Conservation (phyloP, 768 basidiomycete genomes). For the Tricholoma hemisulphureum region DNA sequence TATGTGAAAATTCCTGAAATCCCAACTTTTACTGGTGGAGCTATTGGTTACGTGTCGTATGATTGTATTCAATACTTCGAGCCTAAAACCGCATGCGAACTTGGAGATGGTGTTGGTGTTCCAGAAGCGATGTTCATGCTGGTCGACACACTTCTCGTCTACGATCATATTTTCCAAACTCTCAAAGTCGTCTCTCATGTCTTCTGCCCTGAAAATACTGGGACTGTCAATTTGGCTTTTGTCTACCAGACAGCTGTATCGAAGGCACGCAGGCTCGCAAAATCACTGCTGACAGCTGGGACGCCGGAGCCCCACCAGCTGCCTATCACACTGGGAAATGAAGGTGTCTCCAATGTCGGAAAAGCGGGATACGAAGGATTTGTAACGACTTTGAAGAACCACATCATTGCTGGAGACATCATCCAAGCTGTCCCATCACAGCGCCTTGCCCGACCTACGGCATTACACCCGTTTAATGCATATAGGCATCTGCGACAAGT, state of each 20-base stretch:
- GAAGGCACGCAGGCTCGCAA: slow-evolving; percentile 81
- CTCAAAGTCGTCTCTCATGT: slow-evolving; percentile 97
- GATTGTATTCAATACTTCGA: slow-evolving; percentile 97
- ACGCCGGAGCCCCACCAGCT: slow-evolving; percentile 70
- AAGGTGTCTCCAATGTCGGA: slow-evolving; percentile 87
- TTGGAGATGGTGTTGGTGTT: slow-evolving; percentile 78
- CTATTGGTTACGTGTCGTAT: slow-evolving; percentile 95
- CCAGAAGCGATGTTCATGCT: slow-evolving; percentile 98
- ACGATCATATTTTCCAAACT: slow-evolving; percentile 94
- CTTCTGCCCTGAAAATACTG: slow-evolving; percentile 73
- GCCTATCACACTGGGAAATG: slow-evolving; percentile 60
- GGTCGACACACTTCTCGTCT: slow-evolving; percentile 91
- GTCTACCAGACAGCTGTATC: slow-evolving; percentile 86
- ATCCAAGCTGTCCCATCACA: slow-evolving; percentile 99
- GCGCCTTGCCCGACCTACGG: slow-evolving; percentile 78
- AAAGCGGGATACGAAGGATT: slow-evolving; percentile 88
- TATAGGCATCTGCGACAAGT: slow-evolving; percentile 91
- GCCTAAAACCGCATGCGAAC: slow-evolving; percentile 78
- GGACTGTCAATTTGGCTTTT: slow-evolving; percentile 67
- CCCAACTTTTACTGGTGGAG: slow-evolving; percentile 94
- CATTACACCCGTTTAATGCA: slow-evolving; percentile 94
- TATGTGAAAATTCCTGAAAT: slow-evolving; percentile 91
- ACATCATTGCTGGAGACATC: slow-evolving; percentile 94
- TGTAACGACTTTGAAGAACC: slow-evolving; percentile 89
- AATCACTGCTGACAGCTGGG: slow-evolving; percentile 48